A percentile compares a stretch with the other conserved stretches of the same genome.
Conservation (phyloP, 192 early-diverging fungal species). For the Backusella tarrabulga region DNA sequence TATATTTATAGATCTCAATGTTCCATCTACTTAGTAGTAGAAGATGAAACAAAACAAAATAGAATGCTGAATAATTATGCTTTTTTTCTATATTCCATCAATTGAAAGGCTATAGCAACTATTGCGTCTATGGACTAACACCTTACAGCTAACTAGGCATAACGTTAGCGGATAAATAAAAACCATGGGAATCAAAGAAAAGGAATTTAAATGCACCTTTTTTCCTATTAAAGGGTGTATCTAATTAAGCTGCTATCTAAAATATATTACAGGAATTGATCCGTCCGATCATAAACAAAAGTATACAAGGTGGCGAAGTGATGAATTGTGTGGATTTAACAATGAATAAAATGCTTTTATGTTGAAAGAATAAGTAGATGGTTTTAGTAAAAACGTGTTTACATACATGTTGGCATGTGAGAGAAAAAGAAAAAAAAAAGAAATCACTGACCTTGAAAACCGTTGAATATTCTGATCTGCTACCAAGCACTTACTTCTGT, state of each 20-base stretch:
- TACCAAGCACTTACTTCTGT: neutral
- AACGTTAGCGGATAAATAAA: no score
- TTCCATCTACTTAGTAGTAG: no score
- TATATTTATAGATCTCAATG: no score
- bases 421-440: neutral
- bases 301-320: neutral
- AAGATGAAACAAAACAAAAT: no score
- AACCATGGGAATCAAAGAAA: no score
- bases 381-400: neutral
- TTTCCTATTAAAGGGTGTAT: neutral
- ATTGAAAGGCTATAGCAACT: no score
- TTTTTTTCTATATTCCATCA: no score
- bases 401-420: neutral
- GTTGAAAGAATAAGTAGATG: neutral
- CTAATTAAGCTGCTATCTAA: neutral
- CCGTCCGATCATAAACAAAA: neutral
- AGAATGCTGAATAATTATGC: no score
- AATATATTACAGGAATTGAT: neutral
- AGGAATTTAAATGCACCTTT: neutral
- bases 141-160: no score
- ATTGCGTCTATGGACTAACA: no score
- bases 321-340: neutral
- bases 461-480: neutral
- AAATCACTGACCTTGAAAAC: neutral
- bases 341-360: neutral